These are phyloP conservation scores for Trypanosoma mega DNA, from an alignment of 208 protist genomes.

Conservation along the genomic window DNA sequence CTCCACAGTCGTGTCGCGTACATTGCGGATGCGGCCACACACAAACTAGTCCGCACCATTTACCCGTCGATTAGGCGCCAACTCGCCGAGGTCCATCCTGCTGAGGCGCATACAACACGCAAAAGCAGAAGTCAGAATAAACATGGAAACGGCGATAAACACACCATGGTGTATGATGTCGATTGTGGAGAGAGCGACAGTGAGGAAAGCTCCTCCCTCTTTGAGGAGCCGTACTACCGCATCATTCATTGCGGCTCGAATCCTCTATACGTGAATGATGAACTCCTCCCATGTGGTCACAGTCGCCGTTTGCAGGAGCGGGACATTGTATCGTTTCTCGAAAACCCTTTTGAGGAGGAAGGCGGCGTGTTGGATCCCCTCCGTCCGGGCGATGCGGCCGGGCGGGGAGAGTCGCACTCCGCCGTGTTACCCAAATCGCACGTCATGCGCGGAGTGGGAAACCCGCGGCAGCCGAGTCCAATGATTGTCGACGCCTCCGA, in stretches of 20 bases:
- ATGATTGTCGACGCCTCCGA: neutral
- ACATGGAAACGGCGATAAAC: constrained; percentile 1
- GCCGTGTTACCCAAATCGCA: too few species aligned
- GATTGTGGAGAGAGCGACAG: constrained; percentile 3
- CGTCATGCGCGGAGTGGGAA: too few species aligned
- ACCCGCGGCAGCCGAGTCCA: neutral
- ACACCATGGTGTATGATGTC: neutral
- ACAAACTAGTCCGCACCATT: constrained; percentile 17
- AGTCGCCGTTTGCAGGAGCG: constrained; percentile 47
- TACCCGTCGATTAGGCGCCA: constrained; percentile 8
- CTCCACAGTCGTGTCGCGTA: constrained; percentile 70
- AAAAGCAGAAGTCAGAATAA: neutral
- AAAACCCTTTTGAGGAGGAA: constrained; percentile 66
- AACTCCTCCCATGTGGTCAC: constrained; percentile 29
- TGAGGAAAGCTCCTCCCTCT: constrained; percentile 9
- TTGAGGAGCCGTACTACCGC: constrained; percentile 58
- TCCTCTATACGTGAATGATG: constrained; percentile 52
- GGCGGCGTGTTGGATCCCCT: constrained; percentile 48
- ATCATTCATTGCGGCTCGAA: constrained; percentile 75
- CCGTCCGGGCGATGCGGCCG: constrained; percentile 5
- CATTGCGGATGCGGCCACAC: constrained; percentile 32
- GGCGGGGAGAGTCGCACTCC: too few species aligned
- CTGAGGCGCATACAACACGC: neutral
- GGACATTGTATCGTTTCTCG: constrained; percentile 79
- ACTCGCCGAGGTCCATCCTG: neutral